Base-by-base conservation (phyloP, 768 basidiomycete species). In the Floccularia luteovirens region DNA sequence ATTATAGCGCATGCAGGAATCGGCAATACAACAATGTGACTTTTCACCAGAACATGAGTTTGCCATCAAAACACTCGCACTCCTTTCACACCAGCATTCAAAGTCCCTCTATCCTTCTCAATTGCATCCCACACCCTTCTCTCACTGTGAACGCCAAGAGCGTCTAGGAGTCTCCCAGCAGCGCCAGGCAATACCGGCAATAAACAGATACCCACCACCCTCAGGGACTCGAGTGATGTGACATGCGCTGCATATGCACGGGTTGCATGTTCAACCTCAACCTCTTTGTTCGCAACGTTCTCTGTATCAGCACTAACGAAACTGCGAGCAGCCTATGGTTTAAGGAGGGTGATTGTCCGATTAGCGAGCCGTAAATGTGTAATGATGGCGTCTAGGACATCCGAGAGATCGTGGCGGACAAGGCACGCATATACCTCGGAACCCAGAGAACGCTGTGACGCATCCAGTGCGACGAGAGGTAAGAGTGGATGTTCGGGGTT, bases 261-360 rank as follows among this genome's bases (percentile, higher is more conserved):
- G n/a, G n/a, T n/a, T n/a, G n/a, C n/a, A n/a, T n/a, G n/a, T n/a
- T n/a, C n/a, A n/a, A n/a, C n/a, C n/a, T n/a, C n/a, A n/a, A n/a
- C n/a, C n/a, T n/a, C n/a, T n/a, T n/a, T n/a, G n/a, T n/a, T n/a
- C n/a, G n/a, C n/a, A n/a, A n/a, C n/a, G n/a, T n/a, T n/a, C n/a
- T n/a, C n/a, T n/a, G n/a, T n/a, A n/a, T n/a, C n/a, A n/a, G n/a
- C n/a, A n/a, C n/a, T n/a, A n/a, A n/a, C n/a, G n/a, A n/a, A n/a
- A n/a, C n/a, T n/a, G n/a, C n/a, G 5, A 92, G 67, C 0, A 79
- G 5, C 61, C 90, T 90, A 93, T 1, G 90, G 90, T 17, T 68
- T 69, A 2, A 77, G 61, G 11, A 58, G 60, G 0, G 78, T 78
- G 44, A 92, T 57, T 25, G 72, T 61, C 32, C 66, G 63, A 52